Base-by-base conservation (phyloP, 2,329 filamentous ascomycete genomes). In the Paracoccidioides lutzii region DNA sequence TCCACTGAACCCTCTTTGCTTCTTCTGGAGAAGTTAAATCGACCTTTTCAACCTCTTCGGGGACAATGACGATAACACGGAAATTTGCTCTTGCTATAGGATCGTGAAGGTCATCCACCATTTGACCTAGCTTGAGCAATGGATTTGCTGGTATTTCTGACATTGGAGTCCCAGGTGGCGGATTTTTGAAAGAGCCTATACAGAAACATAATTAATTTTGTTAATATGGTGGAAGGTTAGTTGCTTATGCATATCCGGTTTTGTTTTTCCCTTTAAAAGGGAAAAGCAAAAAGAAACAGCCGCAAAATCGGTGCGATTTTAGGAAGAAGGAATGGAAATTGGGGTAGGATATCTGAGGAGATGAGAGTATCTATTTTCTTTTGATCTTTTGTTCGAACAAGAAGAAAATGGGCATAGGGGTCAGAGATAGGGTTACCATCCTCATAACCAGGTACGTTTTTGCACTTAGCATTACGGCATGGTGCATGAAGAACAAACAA, bases 11-110 rank as follows among this genome's bases (percentile, higher is more conserved):
- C 63, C 90, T 76, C 60, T 78, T 75, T 10, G 77, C 76, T 58
- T 80, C 79, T 49, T 78, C 77, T 0, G 84, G 81, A 65, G 88
- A 80, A 56, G 79, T 82, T 54, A 94, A 70, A 67, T 93, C 86
- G 14, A 87, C 75, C 63, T 79, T 77, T 67, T 95, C 90, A 22
- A 94, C 83, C 67, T 87, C 82, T 7, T 87, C 80, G 0, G 95
- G 84, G 51, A 84, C 82, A 67, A 98, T 93, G 66, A 93, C 83
- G 3, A 95, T 88, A 0, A 95, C 87, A 54, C 91, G 77, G 67
- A 95, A 95, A 68, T 94, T 87, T 60, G 73, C 73, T 61, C 89
- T 77, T 43, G 88, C 87, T 55, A 85, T 62, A 5, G 65, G 60
- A 63, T 97, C 89, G 46, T 88, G 71, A 5, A 94, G 69, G 63